Base-by-base conservation (phyloP, 352 stramenopile genomes). In the Blastocystis sp. region DNA sequence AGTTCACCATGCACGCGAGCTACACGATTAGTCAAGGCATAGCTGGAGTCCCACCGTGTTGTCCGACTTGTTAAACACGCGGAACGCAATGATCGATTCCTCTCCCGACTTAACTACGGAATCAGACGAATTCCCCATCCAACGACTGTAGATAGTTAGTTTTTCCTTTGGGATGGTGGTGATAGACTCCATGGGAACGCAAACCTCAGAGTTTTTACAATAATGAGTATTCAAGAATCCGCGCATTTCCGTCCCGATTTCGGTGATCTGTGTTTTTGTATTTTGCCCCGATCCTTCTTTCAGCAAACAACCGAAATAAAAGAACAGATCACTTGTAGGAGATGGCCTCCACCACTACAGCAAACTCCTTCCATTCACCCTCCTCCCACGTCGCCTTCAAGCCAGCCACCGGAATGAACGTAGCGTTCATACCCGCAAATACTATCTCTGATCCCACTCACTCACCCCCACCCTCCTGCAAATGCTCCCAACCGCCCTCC, bases 51-150 rank as follows among this genome's bases (percentile, higher is more conserved):
- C 34, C 48, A 84, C 74, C 5, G 14, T 84, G 10, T 53, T 70
- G 9, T 45, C 45, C 10, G 21, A 38, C 11, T 70, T 84, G 41
- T 84, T 84, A 14, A 43, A 41, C 7, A 84, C 74, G 17, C 53
- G 28, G 34, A 84, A 84, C 1, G 74, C 74, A 56, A 84, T 59
- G 56, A 84, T 84, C 40, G 74, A 67, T 34, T 84, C 74, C 38
- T 84, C 60, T 17, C 69, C 74, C 48, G 21, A 14, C 34, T 69
- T 62, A 2, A 84, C 74, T 84, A 84, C 48, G 28, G 23, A 81
- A 64, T 65, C 59, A 21, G 5, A 14, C n/a, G 41, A 34, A n/a
- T 14, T 48, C 14, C 3, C 52, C n/a, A 62, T 19, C 9, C 40
- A 14, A n/a, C 40, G n/a, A 84, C 74, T 28, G 11, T 69, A 69